Percentiles rank a stretch among this genome's conserved stretches.
These are phyloP conservation scores for Fusarium sp. DNA, from an alignment of 2,329 filamentous ascomycete species.

Conservation along the genomic window DNA sequence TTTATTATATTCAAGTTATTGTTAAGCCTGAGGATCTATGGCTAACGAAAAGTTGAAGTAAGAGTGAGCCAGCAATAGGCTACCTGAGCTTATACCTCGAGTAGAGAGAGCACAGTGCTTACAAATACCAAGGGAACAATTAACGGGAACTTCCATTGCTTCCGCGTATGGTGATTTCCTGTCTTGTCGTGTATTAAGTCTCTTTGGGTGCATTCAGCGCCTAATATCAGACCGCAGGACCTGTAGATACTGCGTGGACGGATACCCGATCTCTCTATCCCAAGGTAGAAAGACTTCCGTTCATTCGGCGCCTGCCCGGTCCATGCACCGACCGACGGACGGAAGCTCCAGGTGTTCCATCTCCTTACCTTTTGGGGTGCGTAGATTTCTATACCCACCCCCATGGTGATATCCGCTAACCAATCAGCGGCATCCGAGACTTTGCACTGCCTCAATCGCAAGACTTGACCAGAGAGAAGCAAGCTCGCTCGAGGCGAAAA, in stretches of 20 bases:
- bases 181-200: background rate
- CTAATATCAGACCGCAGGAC: background rate
- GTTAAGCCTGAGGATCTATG: background rate
- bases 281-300: constrained; percentile 29
- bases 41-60: background rate
- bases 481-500: constrained; percentile 26
- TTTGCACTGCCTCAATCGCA: constrained; percentile 42
- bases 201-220: constrained; percentile 1
- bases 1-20: background rate
- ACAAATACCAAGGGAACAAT: background rate
- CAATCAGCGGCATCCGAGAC: constrained; percentile 25
- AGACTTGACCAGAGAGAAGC: constrained; percentile 9
- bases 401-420: constrained; percentile 5
- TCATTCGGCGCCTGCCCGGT: constrained; percentile 16
- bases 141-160: background rate
- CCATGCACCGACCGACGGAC: constrained; percentile 20
- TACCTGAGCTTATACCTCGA: too few relatives aligned
- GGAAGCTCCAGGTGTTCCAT: constrained; percentile 6
- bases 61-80: background rate
- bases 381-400: constrained; percentile 6
- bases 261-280: background rate
- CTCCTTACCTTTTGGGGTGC: constrained; percentile 9
- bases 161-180: background rate
- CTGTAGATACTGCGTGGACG: background rate
- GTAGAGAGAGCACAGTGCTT: constrained; percentile 10